A percentile compares a stretch with the other conserved stretches of the same genome.
phyloP scores from a whole-genome alignment of 805 yeast genomes.

The Nakazawaea ambrosiae region DNA sequence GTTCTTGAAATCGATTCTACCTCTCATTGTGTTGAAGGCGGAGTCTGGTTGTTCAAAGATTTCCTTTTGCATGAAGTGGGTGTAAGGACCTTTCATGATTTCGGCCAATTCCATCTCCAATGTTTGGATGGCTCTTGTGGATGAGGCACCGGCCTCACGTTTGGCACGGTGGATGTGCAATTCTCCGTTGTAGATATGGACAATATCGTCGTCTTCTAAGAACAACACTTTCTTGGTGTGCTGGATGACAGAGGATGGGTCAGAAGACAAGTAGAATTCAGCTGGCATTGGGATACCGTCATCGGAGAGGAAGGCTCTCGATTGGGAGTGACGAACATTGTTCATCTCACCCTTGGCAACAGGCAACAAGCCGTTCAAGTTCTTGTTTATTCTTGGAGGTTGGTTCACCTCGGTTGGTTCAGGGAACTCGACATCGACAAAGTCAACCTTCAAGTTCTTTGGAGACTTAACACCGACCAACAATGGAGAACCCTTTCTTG shows the following conservation, averaged over 20 bases:
- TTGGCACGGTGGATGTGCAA: slow-evolving; percentile 96
- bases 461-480: slow-evolving; percentile 96
- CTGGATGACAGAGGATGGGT: slow-evolving; percentile 93
- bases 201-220: slow-evolving; percentile 97
- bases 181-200: slow-evolving; percentile 97
- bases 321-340: slow-evolving; percentile 77
- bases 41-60: slow-evolving; percentile 98
- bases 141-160: slow-evolving; percentile 80
- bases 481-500: slow-evolving; percentile 97
- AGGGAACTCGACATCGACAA: slow-evolving; percentile 96
- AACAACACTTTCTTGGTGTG: slow-evolving; percentile 96
- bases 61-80: slow-evolving; percentile 98
- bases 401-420: slow-evolving; percentile 40
- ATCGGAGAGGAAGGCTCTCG: slow-evolving; percentile 94
- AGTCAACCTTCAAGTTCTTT: slow-evolving; percentile 91
- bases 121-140: slow-evolving; percentile 93
- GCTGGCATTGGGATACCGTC: slow-evolving; percentile 90
- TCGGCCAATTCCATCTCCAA: slow-evolving; percentile 95
- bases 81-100: slow-evolving; percentile 95
- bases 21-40: slow-evolving; percentile 97
- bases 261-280: slow-evolving; percentile 93
- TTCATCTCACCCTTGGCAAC: slow-evolving; percentile 45
- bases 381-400: slow-evolving; percentile 14
- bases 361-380: slow-evolving; percentile 33
- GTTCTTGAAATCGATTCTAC: slow-evolving; percentile 90